These are phyloP conservation scores for Talaromyces adpressus DNA, from an alignment of 495 filamentous ascomycete genomes.

Conservation along the genomic window DNA sequence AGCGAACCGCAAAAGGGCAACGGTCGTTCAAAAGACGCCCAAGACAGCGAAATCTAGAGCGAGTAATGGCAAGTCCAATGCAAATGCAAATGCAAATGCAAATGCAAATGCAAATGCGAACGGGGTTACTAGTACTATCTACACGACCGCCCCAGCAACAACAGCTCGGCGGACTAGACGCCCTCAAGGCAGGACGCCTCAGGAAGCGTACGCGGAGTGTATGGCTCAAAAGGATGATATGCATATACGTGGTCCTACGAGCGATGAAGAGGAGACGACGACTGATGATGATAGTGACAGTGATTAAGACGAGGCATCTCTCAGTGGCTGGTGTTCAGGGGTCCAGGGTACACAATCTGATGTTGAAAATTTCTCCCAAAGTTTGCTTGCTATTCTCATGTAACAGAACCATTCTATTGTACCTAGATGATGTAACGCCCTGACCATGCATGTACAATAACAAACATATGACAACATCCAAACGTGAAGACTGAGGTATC, in stretches of 20 bases:
- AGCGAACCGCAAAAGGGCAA: neutral
- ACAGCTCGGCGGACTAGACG: neutral
- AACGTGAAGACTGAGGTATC: conserved; percentile 4
- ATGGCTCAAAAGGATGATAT: neutral
- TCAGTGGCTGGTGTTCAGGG: neutral
- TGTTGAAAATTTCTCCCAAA: neutral
- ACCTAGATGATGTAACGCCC: conserved; percentile 12
- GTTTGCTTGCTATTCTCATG: neutral
- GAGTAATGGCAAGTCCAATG: neutral
- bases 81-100: neutral
- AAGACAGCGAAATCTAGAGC: neutral
- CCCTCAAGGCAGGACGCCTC: neutral
- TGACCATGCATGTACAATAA: neutral
- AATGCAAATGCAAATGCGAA: neutral
- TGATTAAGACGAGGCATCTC: neutral
- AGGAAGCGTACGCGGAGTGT: neutral
- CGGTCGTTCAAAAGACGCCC: neutral
- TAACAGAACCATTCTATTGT: conserved; percentile 4
- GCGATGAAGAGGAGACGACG: neutral
- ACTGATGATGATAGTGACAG: neutral
- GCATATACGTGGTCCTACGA: neutral
- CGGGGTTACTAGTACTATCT: neutral
- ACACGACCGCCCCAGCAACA: neutral
- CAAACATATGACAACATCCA: neutral
- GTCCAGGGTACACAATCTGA: neutral